Conservation (phyloP, 176 grass and related monocot genomes). For the Thalia dealbata region DNA sequence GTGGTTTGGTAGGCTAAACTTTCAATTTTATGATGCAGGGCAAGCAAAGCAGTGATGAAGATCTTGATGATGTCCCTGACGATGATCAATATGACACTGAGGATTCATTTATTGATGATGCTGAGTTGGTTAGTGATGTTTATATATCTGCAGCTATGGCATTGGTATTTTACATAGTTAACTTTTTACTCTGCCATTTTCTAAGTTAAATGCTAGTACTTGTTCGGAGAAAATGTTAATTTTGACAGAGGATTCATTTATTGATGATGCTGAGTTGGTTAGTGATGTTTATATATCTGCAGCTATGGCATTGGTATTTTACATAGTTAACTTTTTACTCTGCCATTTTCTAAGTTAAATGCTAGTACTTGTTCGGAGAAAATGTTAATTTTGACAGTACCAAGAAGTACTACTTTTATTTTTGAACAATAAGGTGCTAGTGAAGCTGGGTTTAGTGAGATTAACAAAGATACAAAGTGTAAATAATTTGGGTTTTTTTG, state of each 20-base stretch:
- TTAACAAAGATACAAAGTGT: too few relatives aligned
- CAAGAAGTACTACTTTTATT: too few relatives aligned
- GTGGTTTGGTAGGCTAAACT: constrained; percentile 11
- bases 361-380: background rate
- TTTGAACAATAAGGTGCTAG: too few relatives aligned
- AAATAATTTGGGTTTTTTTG: too few relatives aligned
- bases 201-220: background rate
- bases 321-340: background rate
- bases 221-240: background rate
- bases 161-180: background rate
- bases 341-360: background rate
- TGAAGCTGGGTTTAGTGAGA: too few relatives aligned
- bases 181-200: background rate
- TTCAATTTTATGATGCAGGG: constrained; percentile 42
- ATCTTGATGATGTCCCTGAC: constrained; percentile 73
- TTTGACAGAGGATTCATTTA: constrained; percentile 99
- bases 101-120: constrained; percentile 98
- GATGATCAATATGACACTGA: constrained; percentile 99
- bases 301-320: background rate
- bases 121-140: constrained; percentile 61
- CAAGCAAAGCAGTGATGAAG: constrained; percentile 94
- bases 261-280: constrained; percentile 95
- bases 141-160: background rate
- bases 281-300: constrained; percentile 6
- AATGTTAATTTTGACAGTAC: background rate